phyloP scores from a whole-genome alignment of 2,329 filamentous ascomycete species.

The Hysterium pulicare region DNA sequence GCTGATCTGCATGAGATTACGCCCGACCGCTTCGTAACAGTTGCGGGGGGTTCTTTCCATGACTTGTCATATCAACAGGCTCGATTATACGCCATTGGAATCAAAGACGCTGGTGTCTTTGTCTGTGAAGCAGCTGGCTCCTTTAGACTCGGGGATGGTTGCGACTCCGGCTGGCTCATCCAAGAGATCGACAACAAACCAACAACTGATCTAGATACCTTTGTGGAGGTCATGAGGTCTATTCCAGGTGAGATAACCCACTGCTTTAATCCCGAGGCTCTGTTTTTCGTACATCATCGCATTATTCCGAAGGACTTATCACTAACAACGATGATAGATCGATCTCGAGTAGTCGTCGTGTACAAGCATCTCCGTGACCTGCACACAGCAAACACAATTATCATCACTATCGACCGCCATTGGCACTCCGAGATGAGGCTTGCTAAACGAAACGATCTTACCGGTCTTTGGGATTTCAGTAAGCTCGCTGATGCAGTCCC shows the following conservation, averaged over 20 bases:
- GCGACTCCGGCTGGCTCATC: conserved; percentile 88
- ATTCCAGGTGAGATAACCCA: conserved; percentile 64
- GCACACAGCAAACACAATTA: conserved; percentile 89
- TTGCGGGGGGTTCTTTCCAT: conserved; percentile 92
- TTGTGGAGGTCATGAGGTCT: conserved; percentile 83
- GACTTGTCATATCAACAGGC: conserved; percentile 96
- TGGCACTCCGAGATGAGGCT: conserved; percentile 95
- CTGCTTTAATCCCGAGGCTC: background rate
- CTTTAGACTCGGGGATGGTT: conserved; percentile 84
- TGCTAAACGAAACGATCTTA: conserved; percentile 82
- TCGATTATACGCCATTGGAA: conserved; percentile 88
- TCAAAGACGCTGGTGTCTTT: conserved; percentile 74
- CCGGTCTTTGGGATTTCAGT: conserved; percentile 91
- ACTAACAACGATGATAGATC: conserved; percentile 41
- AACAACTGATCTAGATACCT: conserved; percentile 80
- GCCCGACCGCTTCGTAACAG: conserved; percentile 90
- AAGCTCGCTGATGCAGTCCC: conserved; percentile 80
- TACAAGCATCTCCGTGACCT: conserved; percentile 95
- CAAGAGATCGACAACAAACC: conserved; percentile 90
- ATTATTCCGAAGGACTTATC: background rate
- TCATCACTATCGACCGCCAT: conserved; percentile 89
- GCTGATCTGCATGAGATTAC: conserved; percentile 92
- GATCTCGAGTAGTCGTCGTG: conserved; percentile 82
- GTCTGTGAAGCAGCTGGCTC: conserved; percentile 93
- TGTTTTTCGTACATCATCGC: no score